Base-by-base conservation (phyloP, 1,284 basidiomycete genomes). In the Cutaneotrichosporon sp. region DNA sequence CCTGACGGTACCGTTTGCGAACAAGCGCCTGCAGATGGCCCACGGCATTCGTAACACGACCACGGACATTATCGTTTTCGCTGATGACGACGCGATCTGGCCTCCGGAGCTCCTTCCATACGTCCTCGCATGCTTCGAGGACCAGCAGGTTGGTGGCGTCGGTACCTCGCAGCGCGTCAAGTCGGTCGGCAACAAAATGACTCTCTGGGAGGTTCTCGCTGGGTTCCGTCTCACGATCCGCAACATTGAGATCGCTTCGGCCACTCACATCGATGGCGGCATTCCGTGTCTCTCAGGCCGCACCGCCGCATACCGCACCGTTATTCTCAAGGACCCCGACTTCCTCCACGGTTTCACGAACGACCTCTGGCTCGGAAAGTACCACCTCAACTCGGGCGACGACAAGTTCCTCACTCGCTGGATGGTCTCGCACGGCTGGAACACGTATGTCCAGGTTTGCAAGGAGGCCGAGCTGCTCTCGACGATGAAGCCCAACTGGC, bases 401-500 rank as follows among this genome's bases (percentile, higher is more conserved):
- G 91, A 94, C 84, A 95, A 95, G 81, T 95, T 92, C 82, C 83
- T 95, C 75, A 95, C 92, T n/a, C 84, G 92, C 40, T 96, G 92
- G 92, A 92, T 94, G 90, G 92, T 95, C 66, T 89, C 87, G 76
- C 91, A 94, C 75, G 91, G 92, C 18, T 96, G 92, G 92, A 89
- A 85, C 79, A 95, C 92, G 18, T 93, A 92, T 78, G 91, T 94
- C 52, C 92, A 95, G 77, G 89, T 88, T 73, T 94, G 91, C 84
- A 88, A 88, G 76, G 91, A 94, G 81, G 91, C 91, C 16, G 92
- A 94, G 81, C 83, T 95, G 47, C 83, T 93, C 60, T 90, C 88
- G 80, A 95, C 92, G 59, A 96, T 94, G 92, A 96, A 96, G 80
- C 92, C 92, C 47, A 91, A 95, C 81, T 95, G 91, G 92, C 85